These are phyloP conservation scores for Conringia planisiliqua DNA, from an alignment of 345 rosid species.

Conservation along the genomic window DNA sequence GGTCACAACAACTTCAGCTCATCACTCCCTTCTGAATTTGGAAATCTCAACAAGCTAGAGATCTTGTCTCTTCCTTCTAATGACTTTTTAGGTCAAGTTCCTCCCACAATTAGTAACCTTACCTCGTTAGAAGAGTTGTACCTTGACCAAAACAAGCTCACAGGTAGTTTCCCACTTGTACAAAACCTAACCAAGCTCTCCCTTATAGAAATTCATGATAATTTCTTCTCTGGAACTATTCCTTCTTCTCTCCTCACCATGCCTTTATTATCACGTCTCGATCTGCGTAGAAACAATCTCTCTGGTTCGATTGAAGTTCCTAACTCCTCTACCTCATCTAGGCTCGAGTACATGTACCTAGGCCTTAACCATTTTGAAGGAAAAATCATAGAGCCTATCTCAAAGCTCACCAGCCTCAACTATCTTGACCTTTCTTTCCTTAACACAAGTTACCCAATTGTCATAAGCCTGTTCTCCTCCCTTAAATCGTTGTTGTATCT, in stretches of 20 bases:
- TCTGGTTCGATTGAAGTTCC: background rate
- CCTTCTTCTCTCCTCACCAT: background rate
- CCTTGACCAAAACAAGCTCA: background rate
- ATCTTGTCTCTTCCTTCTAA: no score
- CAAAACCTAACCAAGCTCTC: slow-evolving; percentile 2
- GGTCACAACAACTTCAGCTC: no score
- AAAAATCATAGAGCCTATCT: background rate
- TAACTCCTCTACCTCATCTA: background rate
- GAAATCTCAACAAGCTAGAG: no score
- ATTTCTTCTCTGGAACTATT: slow-evolving; percentile 4
- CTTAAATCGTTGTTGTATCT: background rate
- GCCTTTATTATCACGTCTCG: background rate
- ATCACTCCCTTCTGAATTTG: no score
- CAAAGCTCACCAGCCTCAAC: background rate
- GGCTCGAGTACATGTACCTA: no score
- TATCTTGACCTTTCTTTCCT: background rate
- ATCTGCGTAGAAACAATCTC: background rate
- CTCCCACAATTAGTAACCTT: no score
- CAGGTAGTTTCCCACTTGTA: slow-evolving; percentile 6
- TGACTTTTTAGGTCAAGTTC: no score
- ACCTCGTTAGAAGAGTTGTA: no score
- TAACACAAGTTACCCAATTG: background rate
- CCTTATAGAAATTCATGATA: no score
- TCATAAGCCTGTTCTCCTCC: background rate
- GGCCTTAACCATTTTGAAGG: no score